Base-by-base conservation (phyloP, 164 flowering plant species). In the Liquidambar formosana region DNA sequence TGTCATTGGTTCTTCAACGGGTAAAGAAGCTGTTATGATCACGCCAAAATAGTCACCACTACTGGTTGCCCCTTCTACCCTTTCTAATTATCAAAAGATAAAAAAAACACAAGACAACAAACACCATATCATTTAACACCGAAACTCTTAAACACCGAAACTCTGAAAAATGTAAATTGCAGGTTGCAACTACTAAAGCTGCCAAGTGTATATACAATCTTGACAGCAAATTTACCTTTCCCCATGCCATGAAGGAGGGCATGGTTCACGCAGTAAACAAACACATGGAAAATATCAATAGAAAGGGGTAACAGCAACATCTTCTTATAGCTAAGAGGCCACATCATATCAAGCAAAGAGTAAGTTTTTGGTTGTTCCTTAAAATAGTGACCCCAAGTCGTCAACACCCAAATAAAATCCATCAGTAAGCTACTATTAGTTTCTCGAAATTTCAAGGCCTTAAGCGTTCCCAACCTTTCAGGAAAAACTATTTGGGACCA, bases 401-500 rank as follows among this genome's bases (percentile, higher is more conserved):
- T 47, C 58, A 64, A 73, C 67, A 63, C 57, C 63, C 33, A 65
- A 64, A 57, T 23, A 22, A 54, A 45, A 56, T 10, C 58, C 73
- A 23, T 23, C 23, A 15, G 49, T 14, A 56, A 46, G 13, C 60
- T 21, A 66, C 33, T 51, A 66, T 15, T 51, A 58, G 8, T 66
- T 22, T 43, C 8, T 8, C 25, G 26, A 57, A 22, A 16, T 12
- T 33, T 46, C 1, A 25, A 33, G n/a, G 13, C 1, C 54, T 13
- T 0, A 2, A 46, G 66, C 28, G 63, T 44, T 33, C 16, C 44
- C 18, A 10, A 2, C 19, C 26, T 19, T 13, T 19, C 8, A 8
- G 16, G n/a, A 1, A 2, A 0, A 46, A 38, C 51, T 75, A 76
- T 74, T 80, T 85, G 43, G 89, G 85, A 27, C 87, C 87, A 67